A percentile compares a stretch with the other conserved stretches of the same genome.
Evolutionary conservation across 1,284 basidiomycete species (phyloP).

Genomic region (Irpex rosettiformis): DNA sequence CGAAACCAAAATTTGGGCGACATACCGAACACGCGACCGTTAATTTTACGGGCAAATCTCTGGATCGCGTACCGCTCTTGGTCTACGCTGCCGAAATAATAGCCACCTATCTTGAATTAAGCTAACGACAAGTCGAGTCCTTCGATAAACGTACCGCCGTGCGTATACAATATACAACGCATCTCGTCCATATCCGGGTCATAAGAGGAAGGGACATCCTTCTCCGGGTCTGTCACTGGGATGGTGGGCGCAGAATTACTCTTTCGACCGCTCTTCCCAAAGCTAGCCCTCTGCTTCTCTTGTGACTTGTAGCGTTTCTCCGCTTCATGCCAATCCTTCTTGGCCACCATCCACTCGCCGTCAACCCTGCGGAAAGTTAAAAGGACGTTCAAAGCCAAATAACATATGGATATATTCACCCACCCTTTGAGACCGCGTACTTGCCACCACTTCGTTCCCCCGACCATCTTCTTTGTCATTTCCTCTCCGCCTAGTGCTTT

Average conservation of each 20-base stretch:
- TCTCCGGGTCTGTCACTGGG: conserved; percentile 17
- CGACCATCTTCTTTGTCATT: conserved; percentile 69
- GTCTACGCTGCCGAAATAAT: conserved; percentile 80
- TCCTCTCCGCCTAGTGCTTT: conserved; percentile 84
- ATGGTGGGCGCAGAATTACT: conserved; percentile 12
- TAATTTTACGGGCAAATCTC: conserved; percentile 86
- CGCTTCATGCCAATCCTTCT: conserved; percentile 66
- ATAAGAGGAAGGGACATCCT: conserved; percentile 35
- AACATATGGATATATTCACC: conserved; percentile 17
- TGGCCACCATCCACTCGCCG: conserved; percentile 87
- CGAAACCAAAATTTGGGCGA: conserved; percentile 6
- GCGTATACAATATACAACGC: conserved; percentile 83
- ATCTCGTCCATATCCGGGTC: conserved; percentile 80
- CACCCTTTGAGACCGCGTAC: conserved; percentile 77
- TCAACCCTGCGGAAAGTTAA: conserved; percentile 52
- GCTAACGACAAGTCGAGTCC: neutral
- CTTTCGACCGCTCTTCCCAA: conserved; percentile 6
- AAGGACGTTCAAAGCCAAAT: neutral
- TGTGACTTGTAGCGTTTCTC: conserved; percentile 50
- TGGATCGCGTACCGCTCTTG: conserved; percentile 75
- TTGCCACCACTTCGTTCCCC: conserved; percentile 97
- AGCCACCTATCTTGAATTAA: conserved; percentile 51
- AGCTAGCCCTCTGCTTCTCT: conserved; percentile 31
- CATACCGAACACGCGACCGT: conserved; percentile 79
- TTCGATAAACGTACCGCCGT: conserved; percentile 55